These are phyloP conservation scores for Populus davidiana DNA, from an alignment of 345 rosid genomes.

Conservation along the genomic window DNA sequence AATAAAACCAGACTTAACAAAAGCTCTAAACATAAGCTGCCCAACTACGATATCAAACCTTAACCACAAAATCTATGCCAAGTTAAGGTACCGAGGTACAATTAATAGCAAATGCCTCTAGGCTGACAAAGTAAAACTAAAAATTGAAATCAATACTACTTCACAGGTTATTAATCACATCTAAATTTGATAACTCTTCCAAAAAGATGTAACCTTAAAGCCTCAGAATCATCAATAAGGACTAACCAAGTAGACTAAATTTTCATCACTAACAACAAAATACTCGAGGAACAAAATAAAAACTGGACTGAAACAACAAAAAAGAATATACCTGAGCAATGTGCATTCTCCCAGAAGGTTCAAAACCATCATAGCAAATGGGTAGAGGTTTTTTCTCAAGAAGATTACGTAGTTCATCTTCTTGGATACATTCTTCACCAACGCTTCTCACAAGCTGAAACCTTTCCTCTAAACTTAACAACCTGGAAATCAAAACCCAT, in stretches of 20 bases:
- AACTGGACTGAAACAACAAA: not conserved
- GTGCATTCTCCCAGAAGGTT: slow-evolving; percentile 96
- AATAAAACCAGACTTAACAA: not conserved
- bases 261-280: not conserved
- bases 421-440: slow-evolving; percentile 86
- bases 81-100: not conserved
- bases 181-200: not conserved
- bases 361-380: slow-evolving; percentile 89
- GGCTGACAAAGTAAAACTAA: not conserved
- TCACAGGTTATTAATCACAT: not conserved
- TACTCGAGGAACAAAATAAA: not conserved
- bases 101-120: not conserved
- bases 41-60: too few species aligned
- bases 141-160: not conserved
- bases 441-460: slow-evolving; percentile 65
- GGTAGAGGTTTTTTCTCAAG: slow-evolving; percentile 71
- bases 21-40: not conserved
- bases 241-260: not conserved
- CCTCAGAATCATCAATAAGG: not conserved
- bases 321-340: slow-evolving; percentile 70
- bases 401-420: slow-evolving; percentile 71
- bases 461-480: slow-evolving; percentile 60
- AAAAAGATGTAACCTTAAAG: not conserved
- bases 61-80: not conserved
- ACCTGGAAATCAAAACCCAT: slow-evolving; percentile 5